Base-by-base conservation (phyloP, 768 basidiomycete genomes). In the Imleria badia region DNA sequence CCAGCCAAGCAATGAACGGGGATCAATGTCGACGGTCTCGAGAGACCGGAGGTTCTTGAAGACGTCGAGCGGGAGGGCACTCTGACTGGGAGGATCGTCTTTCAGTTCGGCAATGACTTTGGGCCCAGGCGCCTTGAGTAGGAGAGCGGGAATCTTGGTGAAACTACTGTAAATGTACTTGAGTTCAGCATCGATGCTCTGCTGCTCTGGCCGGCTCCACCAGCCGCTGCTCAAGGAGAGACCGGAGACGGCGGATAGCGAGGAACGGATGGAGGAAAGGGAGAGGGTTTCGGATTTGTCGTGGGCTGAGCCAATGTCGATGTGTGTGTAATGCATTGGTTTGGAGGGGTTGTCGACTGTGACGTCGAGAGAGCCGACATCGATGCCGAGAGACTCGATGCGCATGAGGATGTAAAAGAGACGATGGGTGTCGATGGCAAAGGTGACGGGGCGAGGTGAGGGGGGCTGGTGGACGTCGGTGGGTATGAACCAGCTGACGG, bases 391-490 rank as follows among this genome's bases (percentile, higher is more conserved):
- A 7, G 84, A 91, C 70, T 96, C 92, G 58, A 94, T 78, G 41
- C 91, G 86, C 72, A 94, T 87, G 54, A 96, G 80, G 56, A 91
- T 72, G 73, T 95, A 96, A 79, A 90, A 92, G 8, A 96, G 83
- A 59, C 87, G 91, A 65, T 92, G 89, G 26, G 81, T 83, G 71
- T 93, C 89, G 60, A 91, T 77, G 6, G 81, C 67, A 55, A 94
- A 82, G 22, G 85, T 71, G 41, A 89, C 72, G 10, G 91, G 84
- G 68, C 81, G 84, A n/a, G 74, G 71, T 5, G 75, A 55, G 9
- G 70, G 58, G 20, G 71, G 74, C 3, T 66, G 54, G 38, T 55
- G 56, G 14, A 29, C 41, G 34, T 63, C 67, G 46, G 48, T 33
- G 46, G 62, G 48, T 33, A 65, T 56, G 58, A 87, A 80, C 87